Evolutionary conservation across 805 yeast species (phyloP).

Genomic region (Lachancea nothofagi): DNA sequence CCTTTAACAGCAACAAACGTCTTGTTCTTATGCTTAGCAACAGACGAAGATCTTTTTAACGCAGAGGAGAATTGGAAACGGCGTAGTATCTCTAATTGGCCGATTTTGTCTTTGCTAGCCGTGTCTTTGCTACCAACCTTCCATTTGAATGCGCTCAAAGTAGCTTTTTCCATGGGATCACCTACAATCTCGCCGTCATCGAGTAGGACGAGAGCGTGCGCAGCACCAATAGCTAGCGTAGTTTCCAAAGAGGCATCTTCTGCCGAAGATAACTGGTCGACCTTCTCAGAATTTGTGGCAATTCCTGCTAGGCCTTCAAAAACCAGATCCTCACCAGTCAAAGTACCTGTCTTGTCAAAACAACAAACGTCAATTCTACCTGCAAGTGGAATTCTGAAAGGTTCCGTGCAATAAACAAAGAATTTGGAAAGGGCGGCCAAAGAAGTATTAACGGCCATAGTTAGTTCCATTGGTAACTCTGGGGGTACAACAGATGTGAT

Average conservation of each 20-base stretch:
- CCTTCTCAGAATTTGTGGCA: slow-evolving; percentile 38
- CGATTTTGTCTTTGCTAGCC: slow-evolving; percentile 43
- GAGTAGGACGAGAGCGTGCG: slow-evolving; percentile 89
- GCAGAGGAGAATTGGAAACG: slow-evolving; percentile 97
- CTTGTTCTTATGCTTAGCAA: slow-evolving; percentile 54
- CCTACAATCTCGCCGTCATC: slow-evolving; percentile 98
- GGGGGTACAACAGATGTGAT: slow-evolving; percentile 98
- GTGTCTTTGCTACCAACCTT: slow-evolving; percentile 69
- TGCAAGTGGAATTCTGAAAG: slow-evolving; percentile 95
- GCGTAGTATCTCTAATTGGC: slow-evolving; percentile 68
- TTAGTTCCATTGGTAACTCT: slow-evolving; percentile 96
- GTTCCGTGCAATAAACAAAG: slow-evolving; percentile 95
- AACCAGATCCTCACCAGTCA: slow-evolving; percentile 92
- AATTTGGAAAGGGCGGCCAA: slow-evolving; percentile 80
- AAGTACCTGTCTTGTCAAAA: slow-evolving; percentile 96
- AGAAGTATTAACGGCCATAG: slow-evolving; percentile 95
- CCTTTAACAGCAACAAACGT: slow-evolving; percentile 87
- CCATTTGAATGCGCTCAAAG: slow-evolving; percentile 85
- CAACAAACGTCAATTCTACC: slow-evolving; percentile 98
- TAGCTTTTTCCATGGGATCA: slow-evolving; percentile 98
- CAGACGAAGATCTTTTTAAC: slow-evolving; percentile 87
- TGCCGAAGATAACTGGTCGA: slow-evolving; percentile 46
- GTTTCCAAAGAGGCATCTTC: slow-evolving; percentile 67
- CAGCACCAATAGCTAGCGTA: slow-evolving; percentile 77
- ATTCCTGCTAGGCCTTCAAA: slow-evolving; percentile 96